Evolutionary conservation across 2,329 filamentous ascomycete genomes (phyloP).

Genomic region (Stagonosporopsis tanaceti): DNA sequence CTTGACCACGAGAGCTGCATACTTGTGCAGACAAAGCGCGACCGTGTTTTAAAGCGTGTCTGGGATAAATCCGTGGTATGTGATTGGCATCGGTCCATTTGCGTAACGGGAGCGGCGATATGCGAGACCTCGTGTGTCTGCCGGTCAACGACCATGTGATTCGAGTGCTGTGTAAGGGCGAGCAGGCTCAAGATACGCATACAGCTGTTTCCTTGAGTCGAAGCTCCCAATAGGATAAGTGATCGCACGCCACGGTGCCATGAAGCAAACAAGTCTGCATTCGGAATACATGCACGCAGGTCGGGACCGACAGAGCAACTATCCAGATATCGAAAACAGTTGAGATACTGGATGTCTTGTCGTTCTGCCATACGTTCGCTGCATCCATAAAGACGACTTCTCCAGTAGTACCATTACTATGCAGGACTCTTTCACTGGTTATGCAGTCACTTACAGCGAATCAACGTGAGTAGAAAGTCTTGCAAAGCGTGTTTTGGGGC

Average conservation of each 20-base stretch:
- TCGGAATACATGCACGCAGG: not conserved
- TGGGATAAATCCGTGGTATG: not conserved
- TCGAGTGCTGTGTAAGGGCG: not conserved
- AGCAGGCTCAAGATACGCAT: too few species aligned
- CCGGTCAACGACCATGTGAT: not conserved
- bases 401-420: too few species aligned
- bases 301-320: not conserved
- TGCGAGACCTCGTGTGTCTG: not conserved
- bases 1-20: not conserved
- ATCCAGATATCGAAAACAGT: not conserved
- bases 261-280: not conserved
- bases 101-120: not conserved
- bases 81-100: not conserved
- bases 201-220: too few species aligned
- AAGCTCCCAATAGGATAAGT: not conserved
- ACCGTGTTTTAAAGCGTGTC: not conserved
- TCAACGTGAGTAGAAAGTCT: too few species aligned
- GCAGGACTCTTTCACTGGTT: too few species aligned
- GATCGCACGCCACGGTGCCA: not conserved
- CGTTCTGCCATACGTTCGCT: too few species aligned
- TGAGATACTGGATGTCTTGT: too few species aligned
- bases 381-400: too few species aligned
- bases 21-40: not conserved
- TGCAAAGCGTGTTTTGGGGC: too few species aligned
- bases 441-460: too few species aligned